Evolutionary conservation across 129 eudicot genomes (phyloP).

Genomic region (Mikania micrantha): DNA sequence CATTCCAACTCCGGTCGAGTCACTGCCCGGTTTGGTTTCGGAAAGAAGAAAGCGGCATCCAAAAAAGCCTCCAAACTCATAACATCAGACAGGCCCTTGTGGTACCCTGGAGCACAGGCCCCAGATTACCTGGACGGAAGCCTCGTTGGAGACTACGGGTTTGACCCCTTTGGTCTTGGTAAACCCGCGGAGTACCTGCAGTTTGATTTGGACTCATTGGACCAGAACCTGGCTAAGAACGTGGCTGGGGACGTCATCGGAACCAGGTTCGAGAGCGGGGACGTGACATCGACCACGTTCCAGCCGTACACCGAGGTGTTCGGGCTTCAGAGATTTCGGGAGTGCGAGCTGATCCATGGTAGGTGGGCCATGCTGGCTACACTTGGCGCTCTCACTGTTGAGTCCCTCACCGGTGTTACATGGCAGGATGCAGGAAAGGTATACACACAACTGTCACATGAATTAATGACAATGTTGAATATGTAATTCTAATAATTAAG

Average conservation of each 20-base stretch:
- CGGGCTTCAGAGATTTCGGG: constrained; percentile 89
- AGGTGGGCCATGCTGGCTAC: constrained; percentile 96
- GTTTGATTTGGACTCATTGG: constrained; percentile 71
- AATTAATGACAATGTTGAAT: too few relatives aligned
- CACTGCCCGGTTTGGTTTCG: constrained; percentile 72
- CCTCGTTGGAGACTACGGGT: constrained; percentile 83
- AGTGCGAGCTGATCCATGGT: constrained; percentile 91
- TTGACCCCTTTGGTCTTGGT: constrained; percentile 86
- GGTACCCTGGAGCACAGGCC: constrained; percentile 89
- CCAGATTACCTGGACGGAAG: constrained; percentile 80
- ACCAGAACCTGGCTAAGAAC: constrained; percentile 88
- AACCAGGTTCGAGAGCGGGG: constrained; percentile 57
- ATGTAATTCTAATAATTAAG: constrained; percentile 11
- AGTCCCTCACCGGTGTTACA: constrained; percentile 91
- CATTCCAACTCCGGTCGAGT: constrained; percentile 47
- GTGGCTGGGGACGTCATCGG: constrained; percentile 70
- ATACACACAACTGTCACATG: too few relatives aligned
- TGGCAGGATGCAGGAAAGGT: constrained; percentile 99
- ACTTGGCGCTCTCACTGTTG: constrained; percentile 82
- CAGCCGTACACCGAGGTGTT: constrained; percentile 95
- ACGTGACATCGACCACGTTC: constrained; percentile 72
- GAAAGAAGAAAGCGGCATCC: constrained; percentile 47
- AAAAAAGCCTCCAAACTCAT: not conserved
- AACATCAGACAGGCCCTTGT: constrained; percentile 63
- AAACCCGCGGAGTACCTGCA: constrained; percentile 90